Conservation (phyloP, 306 rosid genomes). For the Cicer arietinum region DNA sequence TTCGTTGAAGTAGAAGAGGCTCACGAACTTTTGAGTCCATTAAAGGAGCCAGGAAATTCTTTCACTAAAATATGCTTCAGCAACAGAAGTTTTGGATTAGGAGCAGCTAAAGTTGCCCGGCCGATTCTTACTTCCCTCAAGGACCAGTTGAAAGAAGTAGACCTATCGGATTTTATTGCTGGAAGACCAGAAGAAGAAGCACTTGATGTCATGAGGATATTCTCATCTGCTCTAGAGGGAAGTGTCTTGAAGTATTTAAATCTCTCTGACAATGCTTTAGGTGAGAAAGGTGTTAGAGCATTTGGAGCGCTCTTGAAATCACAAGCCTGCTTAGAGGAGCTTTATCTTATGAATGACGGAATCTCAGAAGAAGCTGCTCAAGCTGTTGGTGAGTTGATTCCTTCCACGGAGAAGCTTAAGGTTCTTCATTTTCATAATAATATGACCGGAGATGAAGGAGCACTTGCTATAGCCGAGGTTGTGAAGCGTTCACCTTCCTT, state of each 20-base stretch:
- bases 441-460: conserved; percentile 90
- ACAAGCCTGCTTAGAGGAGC: conserved; percentile 75
- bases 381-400: conserved; percentile 80
- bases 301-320: conserved; percentile 83
- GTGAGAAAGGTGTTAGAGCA: conserved; percentile 92
- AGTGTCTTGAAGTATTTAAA: conserved; percentile 68
- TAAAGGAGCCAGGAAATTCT: conserved; percentile 71
- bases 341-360: conserved; percentile 85
- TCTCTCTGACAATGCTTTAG: conserved; percentile 89
- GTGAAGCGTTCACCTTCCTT: conserved; percentile 70
- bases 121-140: conserved; percentile 73
- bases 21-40: conserved; percentile 68
- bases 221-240: conserved; percentile 79
- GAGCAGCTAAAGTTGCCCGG: conserved; percentile 71
- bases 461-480: conserved; percentile 70
- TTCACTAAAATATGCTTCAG: conserved; percentile 93
- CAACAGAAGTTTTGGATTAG: conserved; percentile 82
- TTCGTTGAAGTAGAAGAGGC: conserved; percentile 90
- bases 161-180: conserved; percentile 82
- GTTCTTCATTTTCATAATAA: conserved; percentile 84
- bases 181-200: conserved; percentile 89
- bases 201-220: conserved; percentile 75
- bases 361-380: conserved; percentile 89
- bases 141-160: conserved; percentile 82
- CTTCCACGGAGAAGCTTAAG: conserved; percentile 78